Evolutionary conservation across 306 rosid species (phyloP).

Genomic region (Neltuma alba): DNA sequence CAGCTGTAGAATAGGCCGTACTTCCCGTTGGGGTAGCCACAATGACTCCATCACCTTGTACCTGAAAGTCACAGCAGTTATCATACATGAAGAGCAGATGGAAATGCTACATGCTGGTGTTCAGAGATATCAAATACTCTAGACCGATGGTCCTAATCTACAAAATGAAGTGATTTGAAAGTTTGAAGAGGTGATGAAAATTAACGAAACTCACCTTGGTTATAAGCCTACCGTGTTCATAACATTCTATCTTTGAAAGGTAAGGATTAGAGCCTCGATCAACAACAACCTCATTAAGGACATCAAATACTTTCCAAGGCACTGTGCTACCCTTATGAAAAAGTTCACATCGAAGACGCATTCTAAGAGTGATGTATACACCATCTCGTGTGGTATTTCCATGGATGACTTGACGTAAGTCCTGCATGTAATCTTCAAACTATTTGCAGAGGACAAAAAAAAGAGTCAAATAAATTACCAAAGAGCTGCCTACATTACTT

Average conservation of each 20-base stretch:
- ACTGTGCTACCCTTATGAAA: constrained; percentile 78
- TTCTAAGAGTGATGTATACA: constrained; percentile 95
- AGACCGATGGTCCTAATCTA: constrained; percentile 13
- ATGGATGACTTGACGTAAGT: constrained; percentile 82
- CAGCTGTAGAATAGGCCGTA: constrained; percentile 98
- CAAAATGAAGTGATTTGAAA: constrained; percentile 6
- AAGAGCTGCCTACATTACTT: constrained; percentile 7
- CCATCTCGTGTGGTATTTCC: constrained; percentile 93
- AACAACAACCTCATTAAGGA: constrained; percentile 88
- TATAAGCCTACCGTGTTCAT: constrained; percentile 89
- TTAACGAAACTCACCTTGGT: constrained; percentile 72
- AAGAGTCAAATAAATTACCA: constrained; percentile 33
- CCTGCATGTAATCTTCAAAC: constrained; percentile 78
- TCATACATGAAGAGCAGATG: constrained; percentile 27
- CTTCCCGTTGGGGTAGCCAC: constrained; percentile 99
- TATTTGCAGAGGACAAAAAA: constrained; percentile 46
- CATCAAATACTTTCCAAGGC: constrained; percentile 90
- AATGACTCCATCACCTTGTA: constrained; percentile 99
- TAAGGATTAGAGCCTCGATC: constrained; percentile 99
- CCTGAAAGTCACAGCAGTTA: constrained; percentile 50
- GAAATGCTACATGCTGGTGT: constrained; percentile 31
- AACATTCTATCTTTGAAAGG: constrained; percentile 96
- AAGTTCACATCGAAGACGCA: constrained; percentile 96
- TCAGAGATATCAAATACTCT: constrained; percentile 6
- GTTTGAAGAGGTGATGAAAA: constrained; percentile 17